Evolutionary conservation across 306 rosid genomes (phyloP), one percentile per base, ranked within the genome.

Genomic region (Medicago truncatula): DNA sequence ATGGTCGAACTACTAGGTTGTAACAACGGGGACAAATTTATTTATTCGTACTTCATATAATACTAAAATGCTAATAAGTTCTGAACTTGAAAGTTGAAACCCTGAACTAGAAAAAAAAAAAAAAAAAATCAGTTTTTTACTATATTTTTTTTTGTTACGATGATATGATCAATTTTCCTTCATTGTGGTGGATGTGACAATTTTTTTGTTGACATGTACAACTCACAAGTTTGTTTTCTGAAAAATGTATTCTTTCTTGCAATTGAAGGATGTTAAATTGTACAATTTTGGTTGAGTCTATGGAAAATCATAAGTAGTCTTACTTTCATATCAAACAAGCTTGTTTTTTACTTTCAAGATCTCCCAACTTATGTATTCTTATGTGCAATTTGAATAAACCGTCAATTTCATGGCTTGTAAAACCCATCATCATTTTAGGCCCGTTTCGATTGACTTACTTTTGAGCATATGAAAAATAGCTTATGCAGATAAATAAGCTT

Each of bases 261-360:
- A 46, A 46, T 12, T 46, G 52, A 12, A 46, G 49, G 14, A 46
- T 46, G 13, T 15, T 13, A 15, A 47, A 62, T 76, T 74, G 47
- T 70, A 58, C 34, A 12, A 63, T 17, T 53, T 67, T 50, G 68
- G 31, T 68, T 7, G 72, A 59, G 47, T 71, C 62, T 41, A 3
- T 18, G 12, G 13, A 50, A 75, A 80, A 52, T 36, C 49, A 64
- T 58, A 47, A n/a, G n/a, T n/a, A n/a, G n/a, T 70, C 70, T 43
- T 76, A 54, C 20, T 25, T 76, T 77, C 64, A 65, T 74, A 50
- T 67, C 36, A 83, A 65, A 34, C 71, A 70, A 40, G 76, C 34
- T 40, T 67, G 21, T 50, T 50, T 43, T 50, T 54, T 9, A 53
- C 31, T 16, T 56, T 70, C 15, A 16, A 63, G 78, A 76, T 63